Percentiles rank a stretch among this genome's conserved stretches.
These are phyloP conservation scores for Solanum lignicaule DNA, from an alignment of 257 asterid species.

Conservation along the genomic window DNA sequence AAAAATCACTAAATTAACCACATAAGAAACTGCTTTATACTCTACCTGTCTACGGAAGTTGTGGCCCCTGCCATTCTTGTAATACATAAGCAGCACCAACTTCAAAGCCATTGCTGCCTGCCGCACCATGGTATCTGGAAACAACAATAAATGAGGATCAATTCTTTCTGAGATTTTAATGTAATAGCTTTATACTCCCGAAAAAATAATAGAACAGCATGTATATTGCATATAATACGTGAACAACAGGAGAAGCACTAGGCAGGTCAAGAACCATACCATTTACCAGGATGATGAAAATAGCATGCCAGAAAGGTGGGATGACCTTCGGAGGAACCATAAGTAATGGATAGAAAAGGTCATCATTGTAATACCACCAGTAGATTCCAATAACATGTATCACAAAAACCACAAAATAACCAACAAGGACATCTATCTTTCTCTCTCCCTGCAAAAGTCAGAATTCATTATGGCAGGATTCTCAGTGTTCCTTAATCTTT, in stretches of 20 bases:
- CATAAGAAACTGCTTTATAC: background rate
- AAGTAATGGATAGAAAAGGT: slow-evolving; percentile 52
- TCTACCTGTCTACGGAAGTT: slow-evolving; percentile 84
- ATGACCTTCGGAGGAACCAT: slow-evolving; percentile 79
- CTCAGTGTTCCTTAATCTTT: background rate
- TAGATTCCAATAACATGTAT: slow-evolving; percentile 64
- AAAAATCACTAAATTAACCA: background rate
- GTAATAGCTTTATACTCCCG: background rate
- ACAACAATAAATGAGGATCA: background rate
- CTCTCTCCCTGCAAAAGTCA: slow-evolving; percentile 74
- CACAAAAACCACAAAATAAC: slow-evolving; percentile 41
- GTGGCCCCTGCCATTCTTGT: slow-evolving; percentile 75
- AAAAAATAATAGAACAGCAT: background rate
- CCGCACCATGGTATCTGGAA: slow-evolving; percentile 72
- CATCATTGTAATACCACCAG: slow-evolving; percentile 73
- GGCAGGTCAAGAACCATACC: slow-evolving; percentile 35
- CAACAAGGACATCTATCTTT: slow-evolving; percentile 49
- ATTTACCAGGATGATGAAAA: slow-evolving; percentile 63
- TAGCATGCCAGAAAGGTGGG: slow-evolving; percentile 94
- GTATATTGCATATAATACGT: background rate
- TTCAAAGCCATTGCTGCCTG: slow-evolving; percentile 81
- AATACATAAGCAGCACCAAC: slow-evolving; percentile 59
- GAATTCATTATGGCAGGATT: background rate
- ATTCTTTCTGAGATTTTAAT: background rate
- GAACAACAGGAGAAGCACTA: background rate